Percentiles rank a stretch among this genome's conserved stretches.
These are phyloP conservation scores for Astragalus membranaceus DNA, from an alignment of 306 rosid species.

Conservation along the genomic window DNA sequence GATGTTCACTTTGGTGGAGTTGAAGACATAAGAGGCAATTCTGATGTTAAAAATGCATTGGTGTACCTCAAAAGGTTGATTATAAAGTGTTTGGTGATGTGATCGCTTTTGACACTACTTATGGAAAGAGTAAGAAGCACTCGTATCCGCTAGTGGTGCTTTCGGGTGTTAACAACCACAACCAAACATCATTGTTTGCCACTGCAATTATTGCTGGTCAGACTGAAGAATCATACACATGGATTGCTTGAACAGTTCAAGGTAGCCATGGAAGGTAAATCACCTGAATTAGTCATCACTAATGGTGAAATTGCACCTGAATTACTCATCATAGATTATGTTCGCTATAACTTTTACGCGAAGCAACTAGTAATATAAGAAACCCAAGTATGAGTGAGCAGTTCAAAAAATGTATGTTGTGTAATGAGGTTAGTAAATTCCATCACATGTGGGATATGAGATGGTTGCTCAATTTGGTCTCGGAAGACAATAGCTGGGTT, in stretches of 20 bases:
- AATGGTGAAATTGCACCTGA: not conserved
- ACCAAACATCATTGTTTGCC: too few relatives aligned
- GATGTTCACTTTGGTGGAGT: too few relatives aligned
- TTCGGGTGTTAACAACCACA: too few relatives aligned
- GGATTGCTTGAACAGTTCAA: not conserved
- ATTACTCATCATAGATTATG: not conserved
- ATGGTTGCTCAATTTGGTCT: not conserved
- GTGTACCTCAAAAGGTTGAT: too few relatives aligned
- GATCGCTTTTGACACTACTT: not conserved
- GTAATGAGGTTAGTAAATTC: not conserved
- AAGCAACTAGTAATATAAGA: not conserved
- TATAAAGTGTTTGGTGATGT: not conserved
- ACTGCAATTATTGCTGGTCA: not conserved
- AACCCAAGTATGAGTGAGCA: not conserved
- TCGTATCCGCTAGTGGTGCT: not conserved
- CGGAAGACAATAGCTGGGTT: not conserved
- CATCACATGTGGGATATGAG: not conserved
- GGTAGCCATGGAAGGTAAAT: not conserved
- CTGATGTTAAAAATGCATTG: too few relatives aligned
- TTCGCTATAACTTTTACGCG: not conserved
- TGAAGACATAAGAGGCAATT: too few relatives aligned
- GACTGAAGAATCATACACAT: not conserved
- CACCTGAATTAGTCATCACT: not conserved
- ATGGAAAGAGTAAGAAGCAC: not conserved
- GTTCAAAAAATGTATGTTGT: not conserved